These are phyloP conservation scores for Silene uniflora DNA, from an alignment of 148 eudicot species.

Conservation along the genomic window DNA sequence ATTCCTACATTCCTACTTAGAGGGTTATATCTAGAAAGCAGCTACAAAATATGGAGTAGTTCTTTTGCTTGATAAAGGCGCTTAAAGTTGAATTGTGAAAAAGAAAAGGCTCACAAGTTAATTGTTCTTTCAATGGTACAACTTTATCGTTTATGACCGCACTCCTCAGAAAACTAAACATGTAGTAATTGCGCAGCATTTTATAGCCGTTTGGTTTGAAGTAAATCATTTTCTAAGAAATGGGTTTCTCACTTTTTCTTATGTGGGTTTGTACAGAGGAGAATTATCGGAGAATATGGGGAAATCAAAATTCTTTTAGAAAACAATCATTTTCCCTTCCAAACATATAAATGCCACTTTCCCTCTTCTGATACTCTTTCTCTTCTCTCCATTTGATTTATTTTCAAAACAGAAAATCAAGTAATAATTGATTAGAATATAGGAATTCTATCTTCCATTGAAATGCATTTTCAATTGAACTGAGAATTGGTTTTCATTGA, in stretches of 20 bases:
- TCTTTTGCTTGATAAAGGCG: neutral
- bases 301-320: neutral
- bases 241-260: neutral
- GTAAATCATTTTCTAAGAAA: neutral
- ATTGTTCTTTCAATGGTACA: neutral
- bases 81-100: neutral
- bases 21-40: neutral
- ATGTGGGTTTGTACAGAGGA: neutral
- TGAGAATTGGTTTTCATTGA: neutral
- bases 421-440: neutral
- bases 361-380: too few species aligned
- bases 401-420: neutral
- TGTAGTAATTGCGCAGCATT: too few species aligned
- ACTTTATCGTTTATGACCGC: too few species aligned
- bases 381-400: neutral
- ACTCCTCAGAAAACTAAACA: too few species aligned
- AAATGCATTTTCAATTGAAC: too few species aligned
- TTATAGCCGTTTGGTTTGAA: neutral
- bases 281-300: neutral
- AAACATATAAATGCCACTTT: neutral
- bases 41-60: neutral
- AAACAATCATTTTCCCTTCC: neutral
- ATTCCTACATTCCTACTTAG: too few species aligned
- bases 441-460: neutral
- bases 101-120: neutral